Conservation (phyloP, 2,329 filamentous ascomycete species). For the Fusarium xyrophilum region DNA sequence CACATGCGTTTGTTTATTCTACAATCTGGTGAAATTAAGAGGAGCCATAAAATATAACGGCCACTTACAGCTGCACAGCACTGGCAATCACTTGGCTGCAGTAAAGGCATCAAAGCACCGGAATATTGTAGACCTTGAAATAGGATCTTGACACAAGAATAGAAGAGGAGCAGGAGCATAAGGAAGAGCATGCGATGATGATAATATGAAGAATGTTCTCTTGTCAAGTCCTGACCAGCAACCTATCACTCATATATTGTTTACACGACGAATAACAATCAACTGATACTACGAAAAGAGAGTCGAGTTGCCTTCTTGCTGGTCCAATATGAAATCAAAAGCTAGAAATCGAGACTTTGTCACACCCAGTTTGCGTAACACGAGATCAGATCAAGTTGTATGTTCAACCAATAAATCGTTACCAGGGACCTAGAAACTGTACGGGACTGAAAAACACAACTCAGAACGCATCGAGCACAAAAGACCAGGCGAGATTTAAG, state of each 20-base stretch:
- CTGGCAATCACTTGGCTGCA: constrained; percentile 1
- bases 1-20: not conserved
- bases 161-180: not conserved
- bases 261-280: not conserved
- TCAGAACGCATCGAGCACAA: not conserved
- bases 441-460: not conserved
- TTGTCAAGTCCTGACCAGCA: not conserved
- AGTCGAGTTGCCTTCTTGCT: not conserved
- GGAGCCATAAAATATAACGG: not conserved
- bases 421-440: not conserved
- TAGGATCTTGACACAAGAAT: not conserved
- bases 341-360: not conserved
- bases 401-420: not conserved
- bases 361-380: not conserved
- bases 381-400: not conserved
- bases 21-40: not conserved
- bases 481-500: not conserved
- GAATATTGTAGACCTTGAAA: not conserved
- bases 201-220: not conserved
- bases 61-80: constrained; percentile 14
- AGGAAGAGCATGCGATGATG: not conserved
- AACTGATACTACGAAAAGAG: not conserved
- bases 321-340: not conserved
- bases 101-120: not conserved
- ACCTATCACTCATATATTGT: not conserved